Evolutionary conservation across 2,329 filamentous ascomycete genomes (phyloP).

Genomic region (Arthrobotrys conoides): DNA sequence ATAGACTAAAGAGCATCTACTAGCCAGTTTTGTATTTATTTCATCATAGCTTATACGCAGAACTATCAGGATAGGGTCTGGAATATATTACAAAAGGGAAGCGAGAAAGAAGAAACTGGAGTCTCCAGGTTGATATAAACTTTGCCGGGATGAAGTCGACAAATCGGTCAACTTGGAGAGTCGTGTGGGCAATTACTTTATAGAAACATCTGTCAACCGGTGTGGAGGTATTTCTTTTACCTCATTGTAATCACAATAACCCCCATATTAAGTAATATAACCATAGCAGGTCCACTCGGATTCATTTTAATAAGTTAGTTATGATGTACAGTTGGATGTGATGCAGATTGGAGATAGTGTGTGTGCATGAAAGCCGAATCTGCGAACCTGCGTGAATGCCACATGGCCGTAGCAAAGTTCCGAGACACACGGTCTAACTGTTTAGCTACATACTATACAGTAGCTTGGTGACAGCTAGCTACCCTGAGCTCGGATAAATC

Average conservation of each 20-base stretch:
- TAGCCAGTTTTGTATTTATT: slow-evolving; percentile 1
- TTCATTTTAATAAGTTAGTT: not conserved
- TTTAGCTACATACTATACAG: slow-evolving; percentile 1
- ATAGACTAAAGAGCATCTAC: slow-evolving; percentile 22
- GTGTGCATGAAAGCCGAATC: slow-evolving; percentile 6
- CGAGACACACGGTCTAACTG: slow-evolving; percentile 31
- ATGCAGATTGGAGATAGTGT: slow-evolving; percentile 8
- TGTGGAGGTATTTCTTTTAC: slow-evolving; percentile 43
- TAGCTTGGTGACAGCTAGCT: slow-evolving; percentile 32
- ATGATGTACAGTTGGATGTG: not conserved
- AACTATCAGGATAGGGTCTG: not conserved
- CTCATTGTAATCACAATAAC: slow-evolving; percentile 40
- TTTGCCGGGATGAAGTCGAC: slow-evolving; percentile 35
- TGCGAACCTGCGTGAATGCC: slow-evolving; percentile 20
- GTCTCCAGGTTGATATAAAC: slow-evolving; percentile 49
- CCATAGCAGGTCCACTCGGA: not conserved
- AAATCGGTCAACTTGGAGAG: slow-evolving; percentile 29
- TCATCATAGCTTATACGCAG: not conserved
- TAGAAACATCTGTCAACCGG: slow-evolving; percentile 35
- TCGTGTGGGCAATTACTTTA: slow-evolving; percentile 57
- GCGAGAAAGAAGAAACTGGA: slow-evolving; percentile 7
- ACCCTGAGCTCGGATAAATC: slow-evolving; percentile 44
- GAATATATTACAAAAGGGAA: not conserved
- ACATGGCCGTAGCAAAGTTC: slow-evolving; percentile 38
- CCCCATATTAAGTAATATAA: slow-evolving; percentile 56